Evolutionary conservation across 2,329 filamentous ascomycete species (phyloP).

Genomic region (Thyridium curvatum): DNA sequence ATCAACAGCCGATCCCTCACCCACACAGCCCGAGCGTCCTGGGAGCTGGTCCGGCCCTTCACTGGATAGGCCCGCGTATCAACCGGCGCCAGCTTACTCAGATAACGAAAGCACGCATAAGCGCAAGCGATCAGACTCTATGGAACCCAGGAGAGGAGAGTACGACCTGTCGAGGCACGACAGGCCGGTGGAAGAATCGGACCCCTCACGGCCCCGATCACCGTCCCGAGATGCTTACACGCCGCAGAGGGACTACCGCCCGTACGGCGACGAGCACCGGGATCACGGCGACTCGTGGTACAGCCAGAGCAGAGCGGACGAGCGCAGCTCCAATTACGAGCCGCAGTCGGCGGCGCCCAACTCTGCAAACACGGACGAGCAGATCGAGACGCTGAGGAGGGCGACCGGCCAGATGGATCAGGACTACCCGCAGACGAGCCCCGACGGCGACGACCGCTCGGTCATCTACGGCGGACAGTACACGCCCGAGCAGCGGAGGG

Average conservation of each 20-base stretch:
- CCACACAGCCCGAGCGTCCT: constrained; percentile 20
- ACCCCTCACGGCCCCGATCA: neutral
- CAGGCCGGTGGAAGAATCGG: neutral
- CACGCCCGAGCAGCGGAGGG: constrained; percentile 38
- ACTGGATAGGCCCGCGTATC: constrained; percentile 34
- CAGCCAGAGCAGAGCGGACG: constrained; percentile 38
- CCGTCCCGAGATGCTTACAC: constrained; percentile 33
- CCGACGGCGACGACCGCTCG: constrained; percentile 44
- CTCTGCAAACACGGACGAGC: constrained; percentile 43
- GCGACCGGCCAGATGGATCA: constrained; percentile 38
- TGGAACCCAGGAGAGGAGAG: constrained; percentile 37
- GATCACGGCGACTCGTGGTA: constrained; percentile 45
- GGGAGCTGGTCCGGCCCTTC: constrained; percentile 30
- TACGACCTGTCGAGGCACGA: constrained; percentile 1
- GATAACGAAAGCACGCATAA: constrained; percentile 49
- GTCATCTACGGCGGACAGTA: constrained; percentile 33
- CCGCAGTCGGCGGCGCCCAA: constrained; percentile 37
- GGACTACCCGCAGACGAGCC: constrained; percentile 47
- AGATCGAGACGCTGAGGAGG: constrained; percentile 37
- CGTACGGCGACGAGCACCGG: constrained; percentile 36
- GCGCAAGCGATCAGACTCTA: constrained; percentile 64
- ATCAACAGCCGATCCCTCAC: constrained; percentile 13
- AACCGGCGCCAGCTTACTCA: constrained; percentile 27
- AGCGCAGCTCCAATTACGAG: constrained; percentile 38
- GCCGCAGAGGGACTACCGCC: constrained; percentile 37